phyloP scores from a whole-genome alignment of 176 grass and related monocot species.

The Urochloa ruziziensis region DNA sequence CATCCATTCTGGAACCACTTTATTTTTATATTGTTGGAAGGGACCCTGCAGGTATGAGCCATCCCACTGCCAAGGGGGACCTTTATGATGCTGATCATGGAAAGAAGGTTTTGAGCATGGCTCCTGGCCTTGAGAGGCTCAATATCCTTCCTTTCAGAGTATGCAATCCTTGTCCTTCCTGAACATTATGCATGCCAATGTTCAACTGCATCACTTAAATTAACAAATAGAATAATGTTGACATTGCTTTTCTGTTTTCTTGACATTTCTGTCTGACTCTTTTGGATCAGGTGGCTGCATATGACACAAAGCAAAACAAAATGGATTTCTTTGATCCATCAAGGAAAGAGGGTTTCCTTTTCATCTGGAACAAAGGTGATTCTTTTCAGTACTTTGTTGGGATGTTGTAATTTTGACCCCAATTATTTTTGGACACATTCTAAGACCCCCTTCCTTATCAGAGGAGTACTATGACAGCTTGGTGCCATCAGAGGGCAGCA shows the following conservation, averaged over 20 bases:
- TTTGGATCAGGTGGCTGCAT: conserved; percentile 79
- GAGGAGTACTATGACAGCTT: conserved; percentile 85
- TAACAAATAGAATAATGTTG: neutral
- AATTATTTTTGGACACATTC: neutral
- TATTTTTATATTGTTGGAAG: conserved; percentile 99
- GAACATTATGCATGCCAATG: neutral
- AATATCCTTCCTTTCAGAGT: conserved; percentile 99
- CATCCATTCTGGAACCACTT: too few relatives aligned
- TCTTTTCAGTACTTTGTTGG: neutral
- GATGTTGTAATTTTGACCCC: conserved; percentile 1
- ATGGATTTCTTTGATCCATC: conserved; percentile 98
- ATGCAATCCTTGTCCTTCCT: conserved; percentile 2
- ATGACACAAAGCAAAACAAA: conserved; percentile 74
- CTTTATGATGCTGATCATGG: conserved; percentile 98
- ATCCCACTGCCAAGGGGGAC: conserved; percentile 80
- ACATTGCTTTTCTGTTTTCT: conserved; percentile 2
- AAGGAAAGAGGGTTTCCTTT: conserved; percentile 89
- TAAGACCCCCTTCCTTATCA: conserved; percentile 27
- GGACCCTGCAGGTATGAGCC: conserved; percentile 92
- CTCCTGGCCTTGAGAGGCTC: conserved; percentile 89
- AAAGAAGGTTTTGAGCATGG: conserved; percentile 95
- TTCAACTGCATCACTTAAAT: neutral
- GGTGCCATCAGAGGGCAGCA: conserved; percentile 39
- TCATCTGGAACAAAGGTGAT: conserved; percentile 97
- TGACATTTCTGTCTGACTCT: conserved; percentile 25